Evolutionary conservation across 345 rosid species (phyloP).

Genomic region (Hibiscus mutabilis): DNA sequence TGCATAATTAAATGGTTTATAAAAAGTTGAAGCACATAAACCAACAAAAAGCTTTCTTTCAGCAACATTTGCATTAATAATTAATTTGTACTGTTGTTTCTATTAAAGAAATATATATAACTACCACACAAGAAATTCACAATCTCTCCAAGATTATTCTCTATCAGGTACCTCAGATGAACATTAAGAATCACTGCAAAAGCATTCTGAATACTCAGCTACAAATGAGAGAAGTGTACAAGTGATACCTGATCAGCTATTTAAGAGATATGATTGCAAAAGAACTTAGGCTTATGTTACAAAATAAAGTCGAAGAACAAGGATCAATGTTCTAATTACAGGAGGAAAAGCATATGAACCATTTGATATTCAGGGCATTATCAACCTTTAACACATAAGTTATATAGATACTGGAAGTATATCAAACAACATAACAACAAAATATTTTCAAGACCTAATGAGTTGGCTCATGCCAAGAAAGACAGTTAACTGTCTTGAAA

Average conservation of each 20-base stretch:
- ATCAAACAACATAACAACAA: not conserved
- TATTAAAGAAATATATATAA: not conserved
- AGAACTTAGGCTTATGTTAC: not conserved
- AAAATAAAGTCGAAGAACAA: not conserved
- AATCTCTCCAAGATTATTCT: not conserved
- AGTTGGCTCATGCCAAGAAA: not conserved
- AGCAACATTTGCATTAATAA: constrained; percentile 1
- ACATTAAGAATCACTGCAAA: not conserved
- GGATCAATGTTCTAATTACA: not conserved
- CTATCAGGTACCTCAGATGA: not conserved
- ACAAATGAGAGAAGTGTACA: not conserved
- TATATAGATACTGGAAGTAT: not conserved
- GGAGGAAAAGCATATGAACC: not conserved
- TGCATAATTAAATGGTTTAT: constrained; percentile 14
- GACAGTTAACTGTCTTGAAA: not conserved
- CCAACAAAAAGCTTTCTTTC: not conserved
- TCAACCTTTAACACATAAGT: not conserved
- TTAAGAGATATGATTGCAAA: not conserved
- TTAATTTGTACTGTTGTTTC: not conserved
- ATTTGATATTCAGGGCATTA: not conserved
- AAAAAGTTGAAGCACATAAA: not conserved
- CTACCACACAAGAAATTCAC: not conserved
- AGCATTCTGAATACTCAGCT: not conserved
- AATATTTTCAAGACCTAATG: constrained; percentile 2
- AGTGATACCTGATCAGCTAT: not conserved